phyloP scores from a whole-genome alignment of 2,329 filamentous ascomycete genomes.

The Parafenestella ontariensis region DNA sequence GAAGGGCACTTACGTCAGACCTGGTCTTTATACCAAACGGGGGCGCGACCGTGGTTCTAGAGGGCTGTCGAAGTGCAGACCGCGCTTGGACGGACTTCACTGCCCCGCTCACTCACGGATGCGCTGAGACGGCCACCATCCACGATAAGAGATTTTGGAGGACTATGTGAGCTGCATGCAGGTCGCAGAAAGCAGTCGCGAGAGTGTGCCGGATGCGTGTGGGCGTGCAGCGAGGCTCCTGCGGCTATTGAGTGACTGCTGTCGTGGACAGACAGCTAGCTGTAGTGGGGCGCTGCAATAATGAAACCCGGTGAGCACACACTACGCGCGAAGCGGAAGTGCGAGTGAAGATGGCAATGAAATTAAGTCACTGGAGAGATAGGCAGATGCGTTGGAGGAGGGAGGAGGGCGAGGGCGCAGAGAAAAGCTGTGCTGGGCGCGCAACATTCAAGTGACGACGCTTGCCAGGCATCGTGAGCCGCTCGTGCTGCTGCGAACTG shows the following conservation, averaged over 20 bases:
- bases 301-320: not conserved
- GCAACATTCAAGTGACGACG: conserved; percentile 1
- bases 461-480: conserved; percentile 12
- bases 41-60: conserved; percentile 16
- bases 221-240: conserved; percentile 2
- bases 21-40: conserved; percentile 10
- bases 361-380: no score
- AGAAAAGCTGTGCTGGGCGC: not conserved
- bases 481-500: not conserved
- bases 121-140: conserved; percentile 17
- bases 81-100: conserved; percentile 13
- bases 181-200: not conserved
- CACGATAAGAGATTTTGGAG: not conserved
- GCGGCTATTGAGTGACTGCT: conserved; percentile 5
- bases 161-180: not conserved
- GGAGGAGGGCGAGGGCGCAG: not conserved
- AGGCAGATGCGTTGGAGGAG: not conserved
- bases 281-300: conserved; percentile 6
- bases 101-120: conserved; percentile 27
- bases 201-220: conserved; percentile 6
- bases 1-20: conserved; percentile 13
- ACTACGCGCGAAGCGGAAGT: not conserved
- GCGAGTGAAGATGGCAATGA: conserved; percentile 1
- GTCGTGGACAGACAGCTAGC: conserved; percentile 1
- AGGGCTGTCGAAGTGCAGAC: conserved; percentile 13